A percentile compares a stretch with the other conserved stretches of the same genome.
phyloP scores from a whole-genome alignment of 768 basidiomycete genomes.

The Suillus luteus region DNA sequence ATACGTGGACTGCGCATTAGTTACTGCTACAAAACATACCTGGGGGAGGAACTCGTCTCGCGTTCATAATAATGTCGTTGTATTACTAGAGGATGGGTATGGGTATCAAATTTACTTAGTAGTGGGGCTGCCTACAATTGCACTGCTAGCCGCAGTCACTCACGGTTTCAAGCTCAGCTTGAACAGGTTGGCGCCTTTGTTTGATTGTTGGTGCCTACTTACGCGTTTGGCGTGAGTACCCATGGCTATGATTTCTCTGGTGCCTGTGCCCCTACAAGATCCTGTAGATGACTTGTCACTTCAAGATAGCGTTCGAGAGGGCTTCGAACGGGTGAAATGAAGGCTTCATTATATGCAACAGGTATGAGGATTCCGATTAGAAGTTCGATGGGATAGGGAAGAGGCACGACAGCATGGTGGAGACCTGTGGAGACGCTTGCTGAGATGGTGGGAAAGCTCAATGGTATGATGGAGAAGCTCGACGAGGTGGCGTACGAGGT shows the following conservation, averaged over 20 bases:
- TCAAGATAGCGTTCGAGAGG: neutral
- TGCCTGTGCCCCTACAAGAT: neutral
- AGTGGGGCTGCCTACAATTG: neutral
- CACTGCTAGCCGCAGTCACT: neutral
- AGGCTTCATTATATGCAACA: neutral
- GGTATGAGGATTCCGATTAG: neutral
- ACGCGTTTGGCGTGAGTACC: neutral
- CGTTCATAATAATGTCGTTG: conserved; percentile 17
- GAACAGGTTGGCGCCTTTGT: neutral
- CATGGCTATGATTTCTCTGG: neutral
- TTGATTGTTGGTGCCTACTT: neutral
- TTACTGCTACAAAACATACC: conserved; percentile 13
- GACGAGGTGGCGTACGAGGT: too few relatives aligned
- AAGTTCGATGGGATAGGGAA: neutral
- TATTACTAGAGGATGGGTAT: neutral
- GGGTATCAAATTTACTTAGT: neutral
- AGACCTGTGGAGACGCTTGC: too few relatives aligned
- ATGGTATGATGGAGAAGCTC: too few relatives aligned
- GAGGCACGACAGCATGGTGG: too few relatives aligned
- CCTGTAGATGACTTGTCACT: neutral
- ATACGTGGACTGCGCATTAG: neutral
- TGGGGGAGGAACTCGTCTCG: conserved; percentile 15
- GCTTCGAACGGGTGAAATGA: neutral
- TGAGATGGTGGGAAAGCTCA: too few relatives aligned
- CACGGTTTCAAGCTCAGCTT: neutral